Percentiles rank a stretch among this genome's conserved stretches.
These are phyloP conservation scores for Dendrobium officinale DNA, from an alignment of 106 monocot species.

Conservation along the genomic window DNA sequence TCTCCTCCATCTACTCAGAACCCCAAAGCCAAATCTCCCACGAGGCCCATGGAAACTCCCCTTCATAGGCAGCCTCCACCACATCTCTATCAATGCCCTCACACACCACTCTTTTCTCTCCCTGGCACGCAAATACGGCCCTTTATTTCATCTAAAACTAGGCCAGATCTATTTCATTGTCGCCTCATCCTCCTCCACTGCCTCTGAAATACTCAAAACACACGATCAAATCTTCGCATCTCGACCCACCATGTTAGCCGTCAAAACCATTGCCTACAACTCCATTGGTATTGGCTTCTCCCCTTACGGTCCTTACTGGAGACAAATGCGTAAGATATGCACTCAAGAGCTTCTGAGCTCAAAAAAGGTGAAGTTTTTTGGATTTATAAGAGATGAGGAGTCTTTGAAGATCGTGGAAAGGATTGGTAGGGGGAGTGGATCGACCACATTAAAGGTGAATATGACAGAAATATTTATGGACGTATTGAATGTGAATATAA, in stretches of 20 bases:
- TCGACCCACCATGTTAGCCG: neutral
- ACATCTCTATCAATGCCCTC: neutral
- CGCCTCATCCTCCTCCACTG: conserved; percentile 13
- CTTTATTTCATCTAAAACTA: conserved; percentile 18
- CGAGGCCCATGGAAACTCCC: conserved; percentile 22
- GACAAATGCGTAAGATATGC: conserved; percentile 21
- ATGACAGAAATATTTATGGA: neutral
- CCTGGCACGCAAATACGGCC: conserved; percentile 14
- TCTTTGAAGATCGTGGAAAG: neutral
- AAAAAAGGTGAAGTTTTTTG: conserved; percentile 13
- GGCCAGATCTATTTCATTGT: conserved; percentile 10
- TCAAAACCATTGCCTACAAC: neutral
- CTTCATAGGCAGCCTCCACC: conserved; percentile 18
- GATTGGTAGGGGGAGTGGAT: neutral
- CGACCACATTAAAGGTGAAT: neutral
- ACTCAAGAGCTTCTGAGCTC: conserved; percentile 13
- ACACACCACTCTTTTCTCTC: conserved; percentile 10
- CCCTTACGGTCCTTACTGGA: conserved; percentile 24
- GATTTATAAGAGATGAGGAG: conserved; percentile 7
- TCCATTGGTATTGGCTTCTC: conserved; percentile 11
- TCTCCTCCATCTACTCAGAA: no score
- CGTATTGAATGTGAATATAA: neutral
- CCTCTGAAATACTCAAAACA: conserved; percentile 11
- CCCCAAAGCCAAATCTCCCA: neutral
- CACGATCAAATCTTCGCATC: conserved; percentile 21